These are phyloP conservation scores for Monosporascus sp. DNA, from an alignment of 2,329 filamentous ascomycete genomes.

Conservation along the genomic window DNA sequence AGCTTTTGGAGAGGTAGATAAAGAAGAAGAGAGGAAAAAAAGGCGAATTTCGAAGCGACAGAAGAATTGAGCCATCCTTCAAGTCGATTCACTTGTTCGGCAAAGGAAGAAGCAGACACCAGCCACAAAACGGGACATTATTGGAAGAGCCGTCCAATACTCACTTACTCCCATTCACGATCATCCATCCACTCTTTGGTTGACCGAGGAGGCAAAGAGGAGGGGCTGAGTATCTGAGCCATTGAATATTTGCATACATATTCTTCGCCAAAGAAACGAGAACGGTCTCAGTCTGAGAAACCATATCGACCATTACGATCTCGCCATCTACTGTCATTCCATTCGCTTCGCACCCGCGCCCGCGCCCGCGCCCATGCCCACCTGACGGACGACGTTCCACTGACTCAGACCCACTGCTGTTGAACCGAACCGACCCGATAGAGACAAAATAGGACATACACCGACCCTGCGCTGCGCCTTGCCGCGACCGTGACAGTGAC, in stretches of 20 bases:
- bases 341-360: conserved; percentile 9
- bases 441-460: conserved; percentile 10
- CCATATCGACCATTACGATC: conserved; percentile 9
- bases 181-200: background rate
- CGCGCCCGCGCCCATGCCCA: background rate
- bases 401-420: conserved; percentile 23
- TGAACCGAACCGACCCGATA: conserved; percentile 18
- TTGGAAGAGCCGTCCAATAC: background rate
- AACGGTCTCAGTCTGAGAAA: conserved; percentile 22
- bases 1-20: conserved; percentile 8
- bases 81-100: background rate
- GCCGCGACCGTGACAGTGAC: conserved; percentile 15
- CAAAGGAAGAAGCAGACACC: background rate
- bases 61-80: conserved; percentile 4
- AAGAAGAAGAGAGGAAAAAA: conserved; percentile 7
- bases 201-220: conserved; percentile 2
- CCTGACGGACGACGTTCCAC: conserved; percentile 19
- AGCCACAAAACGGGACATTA: background rate
- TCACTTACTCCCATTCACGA: background rate
- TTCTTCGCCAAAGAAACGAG: conserved; percentile 13
- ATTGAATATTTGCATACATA: conserved; percentile 7
- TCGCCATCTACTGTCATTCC: conserved; percentile 17
- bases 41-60: conserved; percentile 6
- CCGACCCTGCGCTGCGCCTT: conserved; percentile 17
- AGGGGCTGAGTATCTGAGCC: background rate